Evolutionary conservation across 306 rosid genomes (phyloP), one percentile per base, ranked within the genome.

Genomic region (Purshia tridentata): DNA sequence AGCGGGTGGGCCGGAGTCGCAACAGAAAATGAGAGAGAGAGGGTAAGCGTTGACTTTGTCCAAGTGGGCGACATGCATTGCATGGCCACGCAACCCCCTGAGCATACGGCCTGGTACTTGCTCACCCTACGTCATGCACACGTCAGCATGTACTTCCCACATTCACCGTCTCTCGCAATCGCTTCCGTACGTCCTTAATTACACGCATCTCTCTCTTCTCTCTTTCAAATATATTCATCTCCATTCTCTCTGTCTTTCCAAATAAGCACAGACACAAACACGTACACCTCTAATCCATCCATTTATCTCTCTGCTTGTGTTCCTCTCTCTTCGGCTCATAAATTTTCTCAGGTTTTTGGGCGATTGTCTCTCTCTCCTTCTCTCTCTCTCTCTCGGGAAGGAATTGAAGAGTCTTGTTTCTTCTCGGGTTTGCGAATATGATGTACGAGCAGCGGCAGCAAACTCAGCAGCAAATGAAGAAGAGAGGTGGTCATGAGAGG

Each of bases 31-130:
- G n/a, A n/a, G n/a, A n/a, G n/a, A n/a, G n/a, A n/a, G n/a, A n/a
- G 5, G 56, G 48, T 23, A 8, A 3, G 66, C 50, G 86, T 82
- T 84, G 91, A 87, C 91, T 75, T 80, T 0, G 51, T 78, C 78
- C 74, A 65, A 60, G 74, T 44, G 55, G 76, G 53, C 48, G 64
- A 77, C 67, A 5, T 29, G 35, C 35, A 29, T 29, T 29, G 35
- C 35, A 29, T 47, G 85, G 83, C 77, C 78, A 82, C 80, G 85
- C 78, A 81, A 75, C 2, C 40, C 51, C 72, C 72, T 12, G 57
- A 18, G 60, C 62, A 78, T 83, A 85, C 84, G 88, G 84, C 67
- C 57, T 78, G 69, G 88, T 86, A 83, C 87, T 76, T 58, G 15
- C 61, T 53, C 4, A 50, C 63, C 18, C 14, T 16, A 81, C 80